Percentiles rank a stretch among this genome's conserved stretches.
phyloP scores from a whole-genome alignment of 1,284 basidiomycete genomes.

The Neonothopanus nambi region DNA sequence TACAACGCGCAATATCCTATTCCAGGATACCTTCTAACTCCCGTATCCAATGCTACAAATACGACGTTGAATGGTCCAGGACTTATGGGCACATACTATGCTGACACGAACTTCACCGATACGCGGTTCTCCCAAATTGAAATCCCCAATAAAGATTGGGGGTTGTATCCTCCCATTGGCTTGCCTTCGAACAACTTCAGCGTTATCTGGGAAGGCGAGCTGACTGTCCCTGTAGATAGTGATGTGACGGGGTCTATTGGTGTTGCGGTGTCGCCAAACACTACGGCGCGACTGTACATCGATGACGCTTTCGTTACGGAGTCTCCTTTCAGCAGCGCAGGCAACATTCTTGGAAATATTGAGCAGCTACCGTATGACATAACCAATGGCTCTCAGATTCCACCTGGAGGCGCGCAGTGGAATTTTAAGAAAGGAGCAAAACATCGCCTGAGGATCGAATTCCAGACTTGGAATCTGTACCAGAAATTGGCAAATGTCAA shows the following conservation, averaged over 20 bases:
- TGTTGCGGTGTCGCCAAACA: slow-evolving; percentile 13
- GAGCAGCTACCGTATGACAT: slow-evolving; percentile 18
- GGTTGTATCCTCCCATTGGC: slow-evolving; percentile 28
- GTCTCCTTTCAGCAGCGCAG: slow-evolving; percentile 19
- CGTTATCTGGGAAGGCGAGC: slow-evolving; percentile 29
- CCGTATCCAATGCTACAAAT: slow-evolving; percentile 18
- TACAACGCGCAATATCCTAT: slow-evolving; percentile 31
- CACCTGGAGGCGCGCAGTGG: slow-evolving; percentile 24
- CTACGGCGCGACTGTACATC: slow-evolving; percentile 12
- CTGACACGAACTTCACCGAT: slow-evolving; percentile 26
- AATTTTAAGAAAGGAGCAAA: slow-evolving; percentile 23
- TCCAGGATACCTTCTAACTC: slow-evolving; percentile 27
- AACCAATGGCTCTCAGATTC: slow-evolving; percentile 23
- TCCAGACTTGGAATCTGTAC: slow-evolving; percentile 27
- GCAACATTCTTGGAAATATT: slow-evolving; percentile 30
- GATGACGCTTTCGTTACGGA: slow-evolving; percentile 17
- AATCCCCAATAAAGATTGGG: slow-evolving; percentile 31
- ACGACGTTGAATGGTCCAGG: slow-evolving; percentile 12
- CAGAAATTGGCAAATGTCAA: slow-evolving; percentile 30
- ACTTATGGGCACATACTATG: slow-evolving; percentile 27
- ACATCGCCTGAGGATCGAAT: slow-evolving; percentile 26
- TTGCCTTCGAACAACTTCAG: slow-evolving; percentile 33
- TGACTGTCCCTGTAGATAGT: slow-evolving; percentile 26
- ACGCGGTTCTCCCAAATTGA: slow-evolving; percentile 23
- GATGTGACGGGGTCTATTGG: slow-evolving; percentile 23